A percentile compares a stretch with the other conserved stretches of the same genome.
phyloP scores from a whole-genome alignment of 1,284 basidiomycete genomes.

The Xerocomus nothofagi region DNA sequence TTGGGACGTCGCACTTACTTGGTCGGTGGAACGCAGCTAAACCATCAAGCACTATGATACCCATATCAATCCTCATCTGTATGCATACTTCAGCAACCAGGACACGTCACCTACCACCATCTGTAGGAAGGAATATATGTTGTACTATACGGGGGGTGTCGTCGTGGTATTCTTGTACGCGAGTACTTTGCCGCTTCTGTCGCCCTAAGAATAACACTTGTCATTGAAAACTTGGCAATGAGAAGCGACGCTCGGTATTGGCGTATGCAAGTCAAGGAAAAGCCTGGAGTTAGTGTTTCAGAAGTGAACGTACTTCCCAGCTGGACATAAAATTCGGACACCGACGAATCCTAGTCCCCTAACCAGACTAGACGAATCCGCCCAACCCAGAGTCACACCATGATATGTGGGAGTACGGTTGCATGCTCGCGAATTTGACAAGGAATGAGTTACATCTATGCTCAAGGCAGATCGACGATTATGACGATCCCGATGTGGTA shows the following conservation, averaged over 20 bases:
- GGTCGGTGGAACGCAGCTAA: constrained; percentile 10
- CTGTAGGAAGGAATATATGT: constrained; percentile 21
- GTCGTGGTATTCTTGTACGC: constrained; percentile 3
- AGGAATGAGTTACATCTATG: no score
- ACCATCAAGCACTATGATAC: constrained; percentile 21
- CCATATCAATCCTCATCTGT: constrained; percentile 35
- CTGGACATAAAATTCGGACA: no score
- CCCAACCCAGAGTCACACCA: no score
- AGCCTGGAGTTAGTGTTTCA: background rate
- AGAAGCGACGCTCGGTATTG: background rate
- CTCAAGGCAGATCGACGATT: no score
- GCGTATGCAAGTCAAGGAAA: background rate
- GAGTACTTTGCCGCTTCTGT: background rate
- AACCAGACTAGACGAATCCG: no score
- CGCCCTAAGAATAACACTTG: constrained; percentile 2
- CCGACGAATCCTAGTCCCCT: no score
- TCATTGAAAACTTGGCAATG: background rate
- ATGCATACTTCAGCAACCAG: constrained; percentile 29
- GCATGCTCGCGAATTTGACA: no score
- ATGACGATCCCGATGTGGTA: no score
- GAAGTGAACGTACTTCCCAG: background rate
- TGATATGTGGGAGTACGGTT: no score
- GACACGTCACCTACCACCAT: constrained; percentile 11
- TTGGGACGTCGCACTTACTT: constrained; percentile 14
- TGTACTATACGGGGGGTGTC: constrained; percentile 19